A percentile compares a stretch with the other conserved stretches of the same genome.
phyloP scores from a whole-genome alignment of 2,329 filamentous ascomycete species.

The Microsporum canis region DNA sequence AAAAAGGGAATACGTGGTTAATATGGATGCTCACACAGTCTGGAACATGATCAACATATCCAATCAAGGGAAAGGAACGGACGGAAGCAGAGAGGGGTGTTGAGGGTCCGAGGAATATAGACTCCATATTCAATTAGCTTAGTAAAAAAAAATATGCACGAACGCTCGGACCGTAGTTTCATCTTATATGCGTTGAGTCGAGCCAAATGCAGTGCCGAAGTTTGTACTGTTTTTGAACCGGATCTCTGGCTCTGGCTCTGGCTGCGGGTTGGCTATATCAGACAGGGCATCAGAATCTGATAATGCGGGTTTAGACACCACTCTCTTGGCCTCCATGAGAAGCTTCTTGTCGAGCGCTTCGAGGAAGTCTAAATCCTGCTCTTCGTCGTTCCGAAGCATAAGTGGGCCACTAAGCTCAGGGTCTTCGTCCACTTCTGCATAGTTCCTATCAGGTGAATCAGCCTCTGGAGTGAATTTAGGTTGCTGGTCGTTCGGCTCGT shows the following conservation, averaged over 20 bases:
- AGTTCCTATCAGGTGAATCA: slow-evolving; percentile 29
- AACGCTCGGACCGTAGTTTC: background rate
- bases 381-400: slow-evolving; percentile 32
- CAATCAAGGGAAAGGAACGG: background rate
- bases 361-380: slow-evolving; percentile 32
- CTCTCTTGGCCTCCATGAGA: slow-evolving; percentile 29
- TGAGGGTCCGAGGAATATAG: no score
- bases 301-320: slow-evolving; percentile 17
- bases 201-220: slow-evolving; percentile 39
- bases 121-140: no score
- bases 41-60: background rate
- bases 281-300: slow-evolving; percentile 14
- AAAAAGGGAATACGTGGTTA: background rate
- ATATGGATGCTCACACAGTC: background rate
- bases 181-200: slow-evolving; percentile 1
- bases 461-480: background rate
- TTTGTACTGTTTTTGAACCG: slow-evolving; percentile 37
- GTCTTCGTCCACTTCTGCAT: slow-evolving; percentile 32
- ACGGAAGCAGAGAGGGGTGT: background rate
- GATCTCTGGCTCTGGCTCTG: slow-evolving; percentile 32
- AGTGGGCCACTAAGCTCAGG: slow-evolving; percentile 35
- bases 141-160: no score
- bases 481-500: slow-evolving; percentile 20
- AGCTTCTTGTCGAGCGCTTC: slow-evolving; percentile 35
- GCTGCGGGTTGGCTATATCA: slow-evolving; percentile 12